Evolutionary conservation across 345 rosid species (phyloP).

Genomic region (Sonneratia alba): DNA sequence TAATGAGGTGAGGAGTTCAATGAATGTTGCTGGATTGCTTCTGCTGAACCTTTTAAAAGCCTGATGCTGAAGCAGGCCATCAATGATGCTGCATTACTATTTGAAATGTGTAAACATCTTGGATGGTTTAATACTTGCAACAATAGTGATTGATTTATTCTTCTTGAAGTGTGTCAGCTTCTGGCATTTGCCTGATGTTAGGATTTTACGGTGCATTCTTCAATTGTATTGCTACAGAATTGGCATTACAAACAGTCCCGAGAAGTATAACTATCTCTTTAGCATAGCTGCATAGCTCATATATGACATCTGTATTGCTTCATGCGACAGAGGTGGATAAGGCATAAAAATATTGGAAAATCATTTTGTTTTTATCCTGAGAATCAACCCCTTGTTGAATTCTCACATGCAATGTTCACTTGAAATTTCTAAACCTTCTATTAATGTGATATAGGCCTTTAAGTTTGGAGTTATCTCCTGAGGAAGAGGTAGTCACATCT

Average conservation of each 20-base stretch:
- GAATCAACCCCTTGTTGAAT: background rate
- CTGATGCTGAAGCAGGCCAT: background rate
- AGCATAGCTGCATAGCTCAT: background rate
- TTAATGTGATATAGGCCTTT: slow-evolving; percentile 41
- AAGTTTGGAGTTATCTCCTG: slow-evolving; percentile 86
- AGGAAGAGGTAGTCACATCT: slow-evolving; percentile 73
- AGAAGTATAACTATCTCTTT: background rate
- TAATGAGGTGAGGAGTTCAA: slow-evolving; percentile 59
- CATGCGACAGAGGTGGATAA: background rate
- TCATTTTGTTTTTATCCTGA: background rate
- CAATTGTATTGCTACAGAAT: background rate
- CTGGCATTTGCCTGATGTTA: background rate
- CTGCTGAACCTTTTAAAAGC: background rate
- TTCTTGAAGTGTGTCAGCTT: background rate
- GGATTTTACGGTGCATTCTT: background rate
- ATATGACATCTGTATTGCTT: background rate
- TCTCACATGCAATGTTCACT: background rate
- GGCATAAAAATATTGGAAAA: background rate
- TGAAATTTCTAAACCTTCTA: background rate
- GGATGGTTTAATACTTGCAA: background rate
- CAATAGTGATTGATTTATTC: background rate
- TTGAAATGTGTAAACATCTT: background rate
- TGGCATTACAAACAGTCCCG: background rate
- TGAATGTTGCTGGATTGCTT: background rate
- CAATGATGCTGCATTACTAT: background rate